Conservation (phyloP, 768 basidiomycete genomes). For the Tephrocybe sp. region DNA sequence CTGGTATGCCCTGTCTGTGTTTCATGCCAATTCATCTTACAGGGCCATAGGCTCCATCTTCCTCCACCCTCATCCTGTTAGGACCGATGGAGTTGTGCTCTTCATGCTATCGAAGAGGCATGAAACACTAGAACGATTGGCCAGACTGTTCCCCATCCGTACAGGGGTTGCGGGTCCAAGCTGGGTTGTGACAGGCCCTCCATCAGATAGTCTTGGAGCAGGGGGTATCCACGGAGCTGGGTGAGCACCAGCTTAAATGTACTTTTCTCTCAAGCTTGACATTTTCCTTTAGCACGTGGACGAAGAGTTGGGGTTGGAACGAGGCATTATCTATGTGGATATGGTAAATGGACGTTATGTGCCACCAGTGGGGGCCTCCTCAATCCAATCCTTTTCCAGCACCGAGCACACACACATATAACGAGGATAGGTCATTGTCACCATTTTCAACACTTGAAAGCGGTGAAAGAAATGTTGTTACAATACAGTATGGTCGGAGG, state of each 20-base stretch:
- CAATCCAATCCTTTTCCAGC: no score
- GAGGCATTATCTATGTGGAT: constrained; percentile 46
- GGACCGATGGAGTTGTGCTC: constrained; percentile 33
- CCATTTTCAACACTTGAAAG: constrained; percentile 54
- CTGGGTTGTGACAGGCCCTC: constrained; percentile 64
- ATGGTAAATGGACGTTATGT: no score
- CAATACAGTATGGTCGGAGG: constrained; percentile 78
- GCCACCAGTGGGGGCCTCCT: no score
- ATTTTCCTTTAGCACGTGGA: constrained; percentile 21
- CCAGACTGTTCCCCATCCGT: constrained; percentile 78
- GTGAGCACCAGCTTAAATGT: constrained; percentile 37
- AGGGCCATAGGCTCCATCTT: constrained; percentile 48
- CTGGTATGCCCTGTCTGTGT: constrained; percentile 30
- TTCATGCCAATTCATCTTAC: neutral
- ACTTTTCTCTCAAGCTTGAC: neutral
- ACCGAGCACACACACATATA: neutral
- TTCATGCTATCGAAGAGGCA: constrained; percentile 60
- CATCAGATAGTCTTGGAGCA: constrained; percentile 57
- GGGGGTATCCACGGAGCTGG: constrained; percentile 78
- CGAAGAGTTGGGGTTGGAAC: constrained; percentile 42
- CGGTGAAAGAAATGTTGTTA: constrained; percentile 62
- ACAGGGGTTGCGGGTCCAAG: constrained; percentile 78
- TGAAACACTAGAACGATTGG: constrained; percentile 61
- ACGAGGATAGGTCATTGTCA: constrained; percentile 5
- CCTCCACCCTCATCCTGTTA: constrained; percentile 60